phyloP scores from a whole-genome alignment of 108 stramenopile species.

The Hondaea fermentalgiana region DNA sequence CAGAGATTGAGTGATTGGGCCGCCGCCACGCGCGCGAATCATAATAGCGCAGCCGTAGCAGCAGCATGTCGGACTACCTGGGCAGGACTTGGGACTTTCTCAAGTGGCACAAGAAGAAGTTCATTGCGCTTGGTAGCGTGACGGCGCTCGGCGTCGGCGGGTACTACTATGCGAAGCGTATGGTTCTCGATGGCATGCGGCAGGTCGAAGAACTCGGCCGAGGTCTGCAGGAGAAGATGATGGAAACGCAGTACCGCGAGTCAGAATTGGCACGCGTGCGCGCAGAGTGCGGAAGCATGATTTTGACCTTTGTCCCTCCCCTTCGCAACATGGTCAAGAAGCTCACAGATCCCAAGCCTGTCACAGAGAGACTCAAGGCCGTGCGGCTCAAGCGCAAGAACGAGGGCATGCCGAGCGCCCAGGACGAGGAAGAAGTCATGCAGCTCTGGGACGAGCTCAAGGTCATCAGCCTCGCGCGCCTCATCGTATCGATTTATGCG shows the following conservation, averaged over 20 bases:
- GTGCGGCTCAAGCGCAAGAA: background rate
- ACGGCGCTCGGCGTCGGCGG: background rate
- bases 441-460: slow-evolving; percentile 17
- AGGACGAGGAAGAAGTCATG: background rate
- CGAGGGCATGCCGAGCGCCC: background rate
- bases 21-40: too few species aligned
- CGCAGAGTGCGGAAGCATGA: background rate
- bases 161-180: slow-evolving; percentile 9
- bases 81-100: background rate
- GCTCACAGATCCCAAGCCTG: slow-evolving; percentile 7
- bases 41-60: too few species aligned
- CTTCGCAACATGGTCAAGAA: background rate
- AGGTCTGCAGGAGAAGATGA: slow-evolving; percentile 1
- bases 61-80: slow-evolving; percentile 1
- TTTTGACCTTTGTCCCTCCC: background rate
- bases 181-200: background rate
- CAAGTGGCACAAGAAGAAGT: slow-evolving; percentile 18
- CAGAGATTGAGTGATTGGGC: too few species aligned
- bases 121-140: slow-evolving; percentile 13
- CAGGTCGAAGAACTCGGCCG: slow-evolving; percentile 2
- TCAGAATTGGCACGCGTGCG: background rate
- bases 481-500: background rate
- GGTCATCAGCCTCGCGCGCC: background rate
- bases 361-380: slow-evolving; percentile 8
- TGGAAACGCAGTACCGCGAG: background rate